These are phyloP conservation scores for Xylaria sp. DNA, from an alignment of 2,329 filamentous ascomycete genomes.

Conservation along the genomic window DNA sequence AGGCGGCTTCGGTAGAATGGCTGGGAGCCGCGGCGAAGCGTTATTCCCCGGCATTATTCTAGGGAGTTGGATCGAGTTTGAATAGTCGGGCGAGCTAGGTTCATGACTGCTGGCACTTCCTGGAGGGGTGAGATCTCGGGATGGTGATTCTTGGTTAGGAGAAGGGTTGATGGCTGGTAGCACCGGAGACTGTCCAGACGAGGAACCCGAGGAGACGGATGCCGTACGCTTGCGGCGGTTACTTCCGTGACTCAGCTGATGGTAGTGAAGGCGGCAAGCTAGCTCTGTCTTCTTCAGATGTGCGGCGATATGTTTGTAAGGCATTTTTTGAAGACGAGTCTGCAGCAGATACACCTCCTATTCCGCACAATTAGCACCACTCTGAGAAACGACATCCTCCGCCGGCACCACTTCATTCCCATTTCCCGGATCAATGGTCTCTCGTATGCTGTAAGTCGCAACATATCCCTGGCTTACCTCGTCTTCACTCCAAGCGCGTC, in stretches of 20 bases:
- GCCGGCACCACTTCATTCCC: background rate
- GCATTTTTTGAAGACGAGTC: slow-evolving; percentile 87
- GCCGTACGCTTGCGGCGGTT: slow-evolving; percentile 81
- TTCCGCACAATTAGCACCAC: slow-evolving; percentile 21
- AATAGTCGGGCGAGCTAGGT: slow-evolving; percentile 57
- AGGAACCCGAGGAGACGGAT: slow-evolving; percentile 75
- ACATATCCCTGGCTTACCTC: slow-evolving; percentile 67
- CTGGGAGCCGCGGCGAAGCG: slow-evolving; percentile 64
- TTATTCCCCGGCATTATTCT: slow-evolving; percentile 62
- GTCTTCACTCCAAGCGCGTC: slow-evolving; percentile 86
- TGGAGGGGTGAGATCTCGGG: slow-evolving; percentile 62
- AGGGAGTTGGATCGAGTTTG: slow-evolving; percentile 61
- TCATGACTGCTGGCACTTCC: slow-evolving; percentile 59
- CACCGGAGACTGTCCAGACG: slow-evolving; percentile 64
- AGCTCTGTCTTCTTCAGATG: slow-evolving; percentile 89
- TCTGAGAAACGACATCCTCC: slow-evolving; percentile 28
- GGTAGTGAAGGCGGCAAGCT: slow-evolving; percentile 87
- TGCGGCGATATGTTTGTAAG: slow-evolving; percentile 88
- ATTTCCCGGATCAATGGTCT: slow-evolving; percentile 11
- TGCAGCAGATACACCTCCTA: slow-evolving; percentile 87
- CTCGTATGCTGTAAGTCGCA: background rate
- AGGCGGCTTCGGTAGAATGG: slow-evolving; percentile 74
- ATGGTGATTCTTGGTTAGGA: slow-evolving; percentile 61
- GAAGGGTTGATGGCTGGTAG: slow-evolving; percentile 61
- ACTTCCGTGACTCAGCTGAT: slow-evolving; percentile 84